These are phyloP conservation scores for Acanthamoeba healyi DNA, from an alignment of 208 protist genomes.

Conservation along the genomic window DNA sequence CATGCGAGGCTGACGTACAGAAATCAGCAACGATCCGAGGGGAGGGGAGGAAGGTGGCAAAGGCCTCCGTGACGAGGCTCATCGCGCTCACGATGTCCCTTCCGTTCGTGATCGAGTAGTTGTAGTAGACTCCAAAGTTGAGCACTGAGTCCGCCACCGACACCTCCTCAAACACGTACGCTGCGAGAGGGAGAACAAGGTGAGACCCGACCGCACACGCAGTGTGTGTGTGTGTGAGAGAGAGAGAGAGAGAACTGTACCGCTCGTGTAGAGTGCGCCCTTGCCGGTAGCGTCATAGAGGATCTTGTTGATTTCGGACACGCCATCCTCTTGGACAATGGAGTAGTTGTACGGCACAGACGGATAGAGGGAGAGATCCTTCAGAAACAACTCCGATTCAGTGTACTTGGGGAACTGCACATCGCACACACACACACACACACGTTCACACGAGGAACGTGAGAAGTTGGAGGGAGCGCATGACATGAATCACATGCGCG, in stretches of 20 bases:
- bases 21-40: not conserved
- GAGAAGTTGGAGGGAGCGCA: no score
- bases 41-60: not conserved
- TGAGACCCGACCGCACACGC: no score
- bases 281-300: conserved; percentile 29
- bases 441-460: no score
- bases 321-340: not conserved
- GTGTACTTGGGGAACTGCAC: conserved; percentile 22
- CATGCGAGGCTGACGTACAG: not conserved
- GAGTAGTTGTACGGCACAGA: conserved; percentile 61
- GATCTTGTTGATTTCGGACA: not conserved
- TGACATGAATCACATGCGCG: no score
- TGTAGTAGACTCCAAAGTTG: conserved; percentile 61
- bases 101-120: conserved; percentile 25
- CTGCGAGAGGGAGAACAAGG: not conserved
- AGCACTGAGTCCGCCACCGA: not conserved
- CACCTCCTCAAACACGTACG: conserved; percentile 32
- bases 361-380: not conserved
- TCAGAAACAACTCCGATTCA: conserved; percentile 25
- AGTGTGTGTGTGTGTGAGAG: not conserved
- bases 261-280: not conserved
- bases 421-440: no score
- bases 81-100: conserved; percentile 18
- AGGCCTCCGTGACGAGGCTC: conserved; percentile 71
- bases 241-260: not conserved